A percentile compares a stretch with the other conserved stretches of the same genome.
Conservation (phyloP, 208 protist genomes). For the Trypanosoma brucei region DNA sequence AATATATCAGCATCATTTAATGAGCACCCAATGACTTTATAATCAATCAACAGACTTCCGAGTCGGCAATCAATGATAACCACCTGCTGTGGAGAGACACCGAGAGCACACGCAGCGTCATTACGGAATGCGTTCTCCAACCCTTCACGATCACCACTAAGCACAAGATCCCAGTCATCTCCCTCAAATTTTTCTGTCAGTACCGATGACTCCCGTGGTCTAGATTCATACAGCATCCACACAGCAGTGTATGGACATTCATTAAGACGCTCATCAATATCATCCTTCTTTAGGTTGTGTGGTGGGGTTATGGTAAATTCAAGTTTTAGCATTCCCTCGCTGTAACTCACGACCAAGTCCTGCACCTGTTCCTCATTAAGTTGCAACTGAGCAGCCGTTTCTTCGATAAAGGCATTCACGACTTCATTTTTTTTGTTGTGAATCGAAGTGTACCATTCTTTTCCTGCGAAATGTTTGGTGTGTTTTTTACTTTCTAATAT, state of each 20-base stretch:
- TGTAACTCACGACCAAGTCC: too few relatives aligned
- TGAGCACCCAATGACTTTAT: background rate
- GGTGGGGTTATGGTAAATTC: too few relatives aligned
- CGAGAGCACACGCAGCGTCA: background rate
- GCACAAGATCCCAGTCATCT: background rate
- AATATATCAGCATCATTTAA: background rate
- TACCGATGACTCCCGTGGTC: constrained; percentile 12
- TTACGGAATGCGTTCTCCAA: background rate
- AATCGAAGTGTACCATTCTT: too few relatives aligned
- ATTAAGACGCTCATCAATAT: constrained; percentile 8
- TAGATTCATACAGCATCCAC: constrained; percentile 21
- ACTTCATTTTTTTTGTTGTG: too few relatives aligned
- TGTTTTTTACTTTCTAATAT: too few relatives aligned
- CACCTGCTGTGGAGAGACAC: background rate
- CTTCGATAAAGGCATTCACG: too few relatives aligned
- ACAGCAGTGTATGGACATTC: constrained; percentile 13
- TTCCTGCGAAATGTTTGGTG: too few relatives aligned
- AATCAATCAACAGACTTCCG: background rate
- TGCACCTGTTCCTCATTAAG: too few relatives aligned
- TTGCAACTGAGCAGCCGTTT: too few relatives aligned
- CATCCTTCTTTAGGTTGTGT: constrained; percentile 20
- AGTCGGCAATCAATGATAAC: background rate
- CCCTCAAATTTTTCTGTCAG: background rate
- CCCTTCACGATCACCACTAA: background rate
- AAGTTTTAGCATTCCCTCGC: too few relatives aligned